Evolutionary conservation across 306 rosid genomes (phyloP).

Genomic region (Quercus suber): DNA sequence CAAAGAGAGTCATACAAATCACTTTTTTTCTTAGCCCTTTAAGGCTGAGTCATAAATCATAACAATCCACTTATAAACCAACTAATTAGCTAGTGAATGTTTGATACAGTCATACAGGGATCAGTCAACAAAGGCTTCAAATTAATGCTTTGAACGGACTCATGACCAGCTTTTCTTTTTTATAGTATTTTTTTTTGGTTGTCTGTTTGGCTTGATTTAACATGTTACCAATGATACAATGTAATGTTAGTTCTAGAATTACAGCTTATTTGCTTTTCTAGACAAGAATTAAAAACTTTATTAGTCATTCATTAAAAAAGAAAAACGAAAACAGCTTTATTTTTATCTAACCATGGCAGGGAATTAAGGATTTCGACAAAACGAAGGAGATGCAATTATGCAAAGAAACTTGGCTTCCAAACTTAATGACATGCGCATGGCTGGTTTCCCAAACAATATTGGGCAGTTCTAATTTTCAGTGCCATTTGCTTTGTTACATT

Average conservation of each 20-base stretch:
- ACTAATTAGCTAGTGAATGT: neutral
- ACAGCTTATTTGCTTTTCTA: neutral
- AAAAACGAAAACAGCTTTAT: too few species aligned
- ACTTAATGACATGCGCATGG: too few species aligned
- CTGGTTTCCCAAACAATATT: too few species aligned
- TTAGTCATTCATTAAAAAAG: too few species aligned
- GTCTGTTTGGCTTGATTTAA: neutral
- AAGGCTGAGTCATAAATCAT: neutral
- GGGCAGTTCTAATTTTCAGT: too few species aligned
- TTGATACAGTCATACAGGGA: neutral
- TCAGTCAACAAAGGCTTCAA: constrained; percentile 1
- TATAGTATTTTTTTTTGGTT: neutral
- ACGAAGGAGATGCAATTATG: too few species aligned
- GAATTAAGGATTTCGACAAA: too few species aligned
- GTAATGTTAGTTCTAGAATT: neutral
- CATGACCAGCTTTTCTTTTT: neutral
- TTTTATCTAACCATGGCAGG: too few species aligned
- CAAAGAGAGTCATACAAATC: constrained; percentile 5
- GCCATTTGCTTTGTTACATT: too few species aligned
- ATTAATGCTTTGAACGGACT: neutral
- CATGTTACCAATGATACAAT: neutral
- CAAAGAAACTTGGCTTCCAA: too few species aligned
- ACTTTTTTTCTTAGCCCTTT: neutral
- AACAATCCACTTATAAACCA: neutral
- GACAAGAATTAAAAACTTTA: too few species aligned